Base-by-base conservation (phyloP, 148 eudicot species). In the Heliamphora exappendiculata region DNA sequence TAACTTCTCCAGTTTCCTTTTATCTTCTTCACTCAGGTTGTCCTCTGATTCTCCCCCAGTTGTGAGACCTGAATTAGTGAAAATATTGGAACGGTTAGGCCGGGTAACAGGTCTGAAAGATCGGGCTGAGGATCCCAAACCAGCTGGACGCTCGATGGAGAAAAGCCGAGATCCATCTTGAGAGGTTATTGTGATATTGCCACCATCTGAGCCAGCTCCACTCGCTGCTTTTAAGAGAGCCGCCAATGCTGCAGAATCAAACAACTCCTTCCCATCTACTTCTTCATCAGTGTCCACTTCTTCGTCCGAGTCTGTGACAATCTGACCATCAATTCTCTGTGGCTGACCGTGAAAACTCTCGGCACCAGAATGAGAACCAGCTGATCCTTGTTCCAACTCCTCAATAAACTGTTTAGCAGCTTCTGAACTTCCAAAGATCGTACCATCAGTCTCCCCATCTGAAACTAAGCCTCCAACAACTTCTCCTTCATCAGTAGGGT, bases 101-200 rank as follows among this genome's bases (percentile, higher is more conserved):
- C 87, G 77, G 37, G 87, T 60, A 54, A 85, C 80, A 41, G 98
- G 90, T 62, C 90, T 87, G 51, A 82, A 67, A 67, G 96, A 64
- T 59, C 89, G 89, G 39, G 85, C 78, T 19, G 97, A 86, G 60
- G 96, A 83, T 51, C 96, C 99, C 81, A 95, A 81, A 31, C 99
- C 99, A 75, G 94, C 97, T 7, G 99, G 99, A 12, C 97, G 94
- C 84, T 95, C 99, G 60, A 95, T 87, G 2, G 97, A 88, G 87
- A 95, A 95, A 76, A 91, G 94, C 62, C 94, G 87, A 36, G 99
- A 89, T 9, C 96, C 96, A 72, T 95, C 97, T 74, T 83, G 91
- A 37, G 98, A 92, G 8, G 90, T 82, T 70, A 95, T 80, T 34
- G 93, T 92, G 69, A 95, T 88, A 45, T 76, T 82, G 42, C 88